Evolutionary conservation across 345 rosid species (phyloP).

Genomic region (Balakata baccata): DNA sequence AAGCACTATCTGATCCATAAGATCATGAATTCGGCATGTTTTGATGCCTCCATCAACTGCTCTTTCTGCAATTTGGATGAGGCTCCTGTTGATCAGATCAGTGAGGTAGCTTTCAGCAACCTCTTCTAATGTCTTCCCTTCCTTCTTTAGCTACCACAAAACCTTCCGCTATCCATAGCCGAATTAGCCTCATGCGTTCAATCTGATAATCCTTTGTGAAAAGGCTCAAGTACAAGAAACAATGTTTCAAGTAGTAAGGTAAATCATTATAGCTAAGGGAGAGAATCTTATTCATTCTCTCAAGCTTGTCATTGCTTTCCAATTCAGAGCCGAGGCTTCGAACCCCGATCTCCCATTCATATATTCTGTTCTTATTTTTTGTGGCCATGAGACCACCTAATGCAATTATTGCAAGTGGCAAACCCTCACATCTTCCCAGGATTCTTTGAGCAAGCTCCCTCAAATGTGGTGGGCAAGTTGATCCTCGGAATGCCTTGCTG

Average conservation of each 20-base stretch:
- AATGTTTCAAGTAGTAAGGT: conserved; percentile 41
- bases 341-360: conserved; percentile 36
- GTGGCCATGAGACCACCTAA: conserved; percentile 37
- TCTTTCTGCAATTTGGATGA: conserved; percentile 30
- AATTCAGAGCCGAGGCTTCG: conserved; percentile 36
- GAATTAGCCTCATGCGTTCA: conserved; percentile 23
- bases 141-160: conserved; percentile 39
- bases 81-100: conserved; percentile 41
- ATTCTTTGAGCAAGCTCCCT: conserved; percentile 26
- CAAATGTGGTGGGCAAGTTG: conserved; percentile 30
- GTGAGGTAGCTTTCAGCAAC: conserved; percentile 41
- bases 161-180: conserved; percentile 46
- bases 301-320: conserved; percentile 27
- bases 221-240: conserved; percentile 41
- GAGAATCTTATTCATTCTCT: conserved; percentile 31
- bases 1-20: conserved; percentile 35
- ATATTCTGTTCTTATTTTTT: conserved; percentile 20
- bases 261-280: conserved; percentile 42
- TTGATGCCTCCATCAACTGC: conserved; percentile 33
- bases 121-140: conserved; percentile 42
- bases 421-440: conserved; percentile 38
- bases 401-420: conserved; percentile 48
- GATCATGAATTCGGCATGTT: conserved; percentile 38
- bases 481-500: conserved; percentile 3
- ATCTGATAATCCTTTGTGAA: conserved; percentile 40